Percentiles rank a stretch among this genome's conserved stretches.
phyloP scores from a whole-genome alignment of 2,329 filamentous ascomycete genomes.

The Aspergillus tanneri region DNA sequence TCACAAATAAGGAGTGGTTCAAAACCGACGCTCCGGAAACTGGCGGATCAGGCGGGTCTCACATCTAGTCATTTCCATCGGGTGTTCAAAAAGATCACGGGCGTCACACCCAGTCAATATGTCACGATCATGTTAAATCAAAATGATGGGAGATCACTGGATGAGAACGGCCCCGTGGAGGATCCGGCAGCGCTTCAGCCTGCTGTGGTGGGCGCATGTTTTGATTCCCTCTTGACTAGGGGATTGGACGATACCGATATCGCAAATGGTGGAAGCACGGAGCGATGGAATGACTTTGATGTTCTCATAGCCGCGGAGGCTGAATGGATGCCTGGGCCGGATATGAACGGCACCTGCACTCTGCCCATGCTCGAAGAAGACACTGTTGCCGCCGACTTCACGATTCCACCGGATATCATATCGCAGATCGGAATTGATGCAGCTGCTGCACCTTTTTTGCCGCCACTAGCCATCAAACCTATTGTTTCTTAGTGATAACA shows the following conservation, averaged over 20 bases:
- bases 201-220: background rate
- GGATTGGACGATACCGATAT: background rate
- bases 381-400: no score
- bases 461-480: no score
- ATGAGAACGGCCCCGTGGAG: background rate
- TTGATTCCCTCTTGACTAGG: background rate
- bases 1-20: slow-evolving; percentile 24
- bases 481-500: no score
- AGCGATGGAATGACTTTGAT: slow-evolving; percentile 41
- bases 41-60: slow-evolving; percentile 50
- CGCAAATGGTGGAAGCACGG: background rate
- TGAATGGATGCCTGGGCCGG: background rate
- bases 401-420: no score
- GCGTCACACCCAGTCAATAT: slow-evolving; percentile 51
- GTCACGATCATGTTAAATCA: slow-evolving; percentile 12
- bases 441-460: no score
- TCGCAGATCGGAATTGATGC: no score
- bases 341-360: no score
- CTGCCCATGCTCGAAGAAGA: no score
- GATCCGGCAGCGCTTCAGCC: background rate
- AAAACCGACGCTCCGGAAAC: slow-evolving; percentile 44
- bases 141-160: background rate
- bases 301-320: slow-evolving; percentile 32
- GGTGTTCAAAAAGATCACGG: slow-evolving; percentile 54
- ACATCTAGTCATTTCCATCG: slow-evolving; percentile 56